Evolutionary conservation across 306 rosid species (phyloP).

Genomic region (Spatholobus suberectus): DNA sequence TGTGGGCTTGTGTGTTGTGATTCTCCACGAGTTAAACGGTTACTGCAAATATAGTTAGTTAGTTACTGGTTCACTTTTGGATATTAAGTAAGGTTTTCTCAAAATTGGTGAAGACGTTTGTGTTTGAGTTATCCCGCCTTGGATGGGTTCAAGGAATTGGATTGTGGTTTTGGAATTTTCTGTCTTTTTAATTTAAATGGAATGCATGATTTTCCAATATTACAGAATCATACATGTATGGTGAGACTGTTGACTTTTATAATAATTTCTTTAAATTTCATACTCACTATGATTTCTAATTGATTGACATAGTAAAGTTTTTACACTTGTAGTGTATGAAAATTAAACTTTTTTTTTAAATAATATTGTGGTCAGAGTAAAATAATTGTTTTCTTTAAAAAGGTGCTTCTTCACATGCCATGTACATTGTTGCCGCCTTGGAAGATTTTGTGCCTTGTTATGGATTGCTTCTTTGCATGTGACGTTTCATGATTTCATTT

Average conservation of each 20-base stretch:
- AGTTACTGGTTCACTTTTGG: not conserved
- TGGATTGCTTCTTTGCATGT: constrained; percentile 23
- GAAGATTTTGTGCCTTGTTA: constrained; percentile 14
- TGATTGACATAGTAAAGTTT: no score
- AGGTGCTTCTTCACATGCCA: not conserved
- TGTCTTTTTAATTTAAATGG: no score
- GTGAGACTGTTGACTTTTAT: no score
- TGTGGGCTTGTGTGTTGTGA: not conserved
- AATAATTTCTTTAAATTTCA: no score
- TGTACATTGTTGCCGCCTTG: not conserved
- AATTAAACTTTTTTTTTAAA: not conserved
- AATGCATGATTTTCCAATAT: no score
- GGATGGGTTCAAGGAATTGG: constrained; percentile 4
- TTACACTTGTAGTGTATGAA: no score
- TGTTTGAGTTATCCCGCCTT: not conserved
- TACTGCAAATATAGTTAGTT: constrained; percentile 12
- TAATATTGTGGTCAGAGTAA: not conserved
- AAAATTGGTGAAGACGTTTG: not conserved
- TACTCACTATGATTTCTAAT: not conserved
- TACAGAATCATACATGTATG: no score
- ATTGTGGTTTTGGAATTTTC: not conserved
- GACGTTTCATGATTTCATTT: not conserved
- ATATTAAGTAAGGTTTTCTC: not conserved
- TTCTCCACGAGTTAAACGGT: not conserved
- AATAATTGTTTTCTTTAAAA: not conserved